A percentile compares a stretch with the other conserved stretches of the same genome.
Conservation (phyloP, 2,329 filamentous ascomycete genomes). For the Trichophyton simii region DNA sequence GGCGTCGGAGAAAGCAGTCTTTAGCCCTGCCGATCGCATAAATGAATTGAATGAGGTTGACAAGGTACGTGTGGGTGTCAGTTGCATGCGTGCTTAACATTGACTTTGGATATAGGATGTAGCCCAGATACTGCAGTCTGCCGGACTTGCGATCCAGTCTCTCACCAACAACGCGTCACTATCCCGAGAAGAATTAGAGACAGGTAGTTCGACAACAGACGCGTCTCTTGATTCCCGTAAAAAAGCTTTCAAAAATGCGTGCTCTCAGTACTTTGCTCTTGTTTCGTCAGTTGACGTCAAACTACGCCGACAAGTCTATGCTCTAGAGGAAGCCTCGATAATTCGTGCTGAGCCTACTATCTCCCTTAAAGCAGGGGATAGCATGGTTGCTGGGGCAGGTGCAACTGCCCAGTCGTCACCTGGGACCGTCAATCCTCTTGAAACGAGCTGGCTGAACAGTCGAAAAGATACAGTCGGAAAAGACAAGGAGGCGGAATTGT, state of each 20-base stretch:
- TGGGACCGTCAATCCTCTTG: conserved; percentile 48
- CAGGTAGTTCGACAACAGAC: conserved; percentile 6
- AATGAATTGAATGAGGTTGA: conserved; percentile 70
- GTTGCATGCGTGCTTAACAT: background rate
- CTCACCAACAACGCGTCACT: conserved; percentile 40
- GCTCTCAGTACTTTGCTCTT: conserved; percentile 53
- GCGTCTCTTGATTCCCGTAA: conserved; percentile 45
- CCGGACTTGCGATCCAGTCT: conserved; percentile 51
- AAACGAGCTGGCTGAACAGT: conserved; percentile 83
- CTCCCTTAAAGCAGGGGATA: conserved; percentile 21
- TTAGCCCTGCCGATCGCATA: conserved; percentile 65
- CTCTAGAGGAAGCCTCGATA: conserved; percentile 69
- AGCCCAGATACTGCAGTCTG: conserved; percentile 44
- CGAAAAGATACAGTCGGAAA: conserved; percentile 67
- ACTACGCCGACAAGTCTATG: conserved; percentile 63
- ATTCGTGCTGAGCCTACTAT: conserved; percentile 38
- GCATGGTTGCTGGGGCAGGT: conserved; percentile 18
- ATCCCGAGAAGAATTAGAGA: conserved; percentile 18
- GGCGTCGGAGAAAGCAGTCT: conserved; percentile 19
- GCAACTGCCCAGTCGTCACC: conserved; percentile 14
- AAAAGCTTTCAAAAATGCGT: conserved; percentile 44
- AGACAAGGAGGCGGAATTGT: conserved; percentile 72
- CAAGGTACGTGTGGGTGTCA: conserved; percentile 34
- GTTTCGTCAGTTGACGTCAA: conserved; percentile 63
- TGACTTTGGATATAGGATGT: conserved; percentile 31